Evolutionary conservation across 768 basidiomycete species (phyloP).

Genomic region (Galerina sulciceps): DNA sequence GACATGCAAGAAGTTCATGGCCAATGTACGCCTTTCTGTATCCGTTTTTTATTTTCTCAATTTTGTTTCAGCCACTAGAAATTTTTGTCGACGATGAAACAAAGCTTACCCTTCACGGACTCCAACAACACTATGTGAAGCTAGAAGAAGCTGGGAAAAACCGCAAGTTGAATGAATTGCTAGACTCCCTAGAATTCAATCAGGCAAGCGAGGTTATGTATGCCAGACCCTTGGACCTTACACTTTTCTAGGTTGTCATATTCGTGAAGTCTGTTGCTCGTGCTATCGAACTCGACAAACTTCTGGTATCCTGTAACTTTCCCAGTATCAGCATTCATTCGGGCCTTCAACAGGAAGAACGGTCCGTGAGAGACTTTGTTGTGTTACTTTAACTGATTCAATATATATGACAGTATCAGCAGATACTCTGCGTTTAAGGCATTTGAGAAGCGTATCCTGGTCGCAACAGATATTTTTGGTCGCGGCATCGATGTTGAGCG

Average conservation of each 20-base stretch:
- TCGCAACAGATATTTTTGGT: constrained; percentile 99
- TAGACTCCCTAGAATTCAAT: constrained; percentile 98
- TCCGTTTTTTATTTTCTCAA: background rate
- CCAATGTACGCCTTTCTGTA: constrained; percentile 70
- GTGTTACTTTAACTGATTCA: too few species aligned
- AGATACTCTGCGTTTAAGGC: constrained; percentile 99
- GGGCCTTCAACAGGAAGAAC: constrained; percentile 91
- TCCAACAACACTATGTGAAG: constrained; percentile 99
- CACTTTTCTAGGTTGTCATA: constrained; percentile 84
- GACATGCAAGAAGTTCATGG: constrained; percentile 99
- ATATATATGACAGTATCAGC: constrained; percentile 62
- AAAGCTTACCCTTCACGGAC: constrained; percentile 94
- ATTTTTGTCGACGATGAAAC: constrained; percentile 99
- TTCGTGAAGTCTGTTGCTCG: constrained; percentile 98
- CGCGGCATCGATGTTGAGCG: constrained; percentile 99
- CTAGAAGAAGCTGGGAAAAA: constrained; percentile 95
- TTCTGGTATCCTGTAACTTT: constrained; percentile 97
- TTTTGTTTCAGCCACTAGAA: constrained; percentile 80
- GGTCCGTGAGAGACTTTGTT: constrained; percentile 73
- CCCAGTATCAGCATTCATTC: constrained; percentile 98
- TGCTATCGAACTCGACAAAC: constrained; percentile 94
- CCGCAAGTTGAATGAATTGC: constrained; percentile 92
- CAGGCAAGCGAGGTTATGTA: constrained; percentile 58
- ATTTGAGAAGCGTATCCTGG: constrained; percentile 98
- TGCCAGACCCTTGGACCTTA: background rate